Base-by-base conservation (phyloP, 2,329 filamentous ascomycete species). In the Aspergillus sojae region DNA sequence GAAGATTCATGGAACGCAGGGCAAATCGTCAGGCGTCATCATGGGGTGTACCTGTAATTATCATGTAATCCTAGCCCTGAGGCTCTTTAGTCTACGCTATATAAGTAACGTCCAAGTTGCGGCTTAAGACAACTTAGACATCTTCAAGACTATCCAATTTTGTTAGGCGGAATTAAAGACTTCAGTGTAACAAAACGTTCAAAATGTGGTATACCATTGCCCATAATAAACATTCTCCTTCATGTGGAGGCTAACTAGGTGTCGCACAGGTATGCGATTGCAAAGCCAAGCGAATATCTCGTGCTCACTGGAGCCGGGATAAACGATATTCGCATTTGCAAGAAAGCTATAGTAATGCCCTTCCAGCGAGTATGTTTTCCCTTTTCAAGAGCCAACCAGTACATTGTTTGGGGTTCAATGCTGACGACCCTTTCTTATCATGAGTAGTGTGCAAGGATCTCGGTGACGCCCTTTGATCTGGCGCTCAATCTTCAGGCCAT, bases 261-360 rank as follows among this genome's bases (percentile, higher is more conserved):
- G 21, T 53, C 30, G 86, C 41, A 54, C 83, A 85, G 85, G 70
- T 92, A 90, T 80, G 86, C 84, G 76, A 85, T 93, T 67, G 89
- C 91, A 23, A 86, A 87, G 61, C 89, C 91, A 32, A 91, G 93
- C 80, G 87, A 93, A 80, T 96, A 95, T 84, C 90, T 96, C 79
- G 92, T 92, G 83, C 87, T 95, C 71, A 95, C 92, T 71, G 92
- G 93, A 80, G 89, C 89, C 79, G 88, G 89, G 68, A 85, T 96
- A 70, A 83, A 88, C 50, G 89, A 85, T 72, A 87, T 96, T 70
- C 86, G 87, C 69, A 93, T 96, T 77, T 88, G 86, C 74, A 96
- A 96, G 80, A 90, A 92, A 68, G 84, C 89, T 61, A 88, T 90
- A 81, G 84, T 93, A 21, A 85, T 84, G 78, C 91, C 91, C 61